Evolutionary conservation across 176 grass and related monocot genomes (phyloP).

Genomic region (Aegilops longissima): DNA sequence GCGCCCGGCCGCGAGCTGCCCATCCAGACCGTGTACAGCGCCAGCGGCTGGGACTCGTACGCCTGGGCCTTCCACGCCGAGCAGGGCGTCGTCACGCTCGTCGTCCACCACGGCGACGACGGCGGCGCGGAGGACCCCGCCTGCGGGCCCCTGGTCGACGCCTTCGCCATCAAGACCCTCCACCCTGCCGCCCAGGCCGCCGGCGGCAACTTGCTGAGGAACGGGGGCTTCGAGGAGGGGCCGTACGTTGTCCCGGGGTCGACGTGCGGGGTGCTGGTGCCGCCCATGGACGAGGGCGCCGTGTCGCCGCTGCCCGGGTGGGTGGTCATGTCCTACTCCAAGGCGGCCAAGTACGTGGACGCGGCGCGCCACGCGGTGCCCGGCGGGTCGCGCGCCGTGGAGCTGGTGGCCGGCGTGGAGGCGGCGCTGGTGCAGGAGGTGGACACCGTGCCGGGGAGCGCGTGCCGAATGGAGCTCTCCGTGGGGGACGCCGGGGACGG

Average conservation of each 20-base stretch:
- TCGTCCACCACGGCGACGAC: conserved; percentile 37
- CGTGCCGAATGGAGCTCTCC: conserved; percentile 35
- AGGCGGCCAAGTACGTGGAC: conserved; percentile 47
- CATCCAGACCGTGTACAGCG: conserved; percentile 44
- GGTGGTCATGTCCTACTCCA: conserved; percentile 60
- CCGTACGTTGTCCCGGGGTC: conserved; percentile 30
- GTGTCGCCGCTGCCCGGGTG: conserved; percentile 71
- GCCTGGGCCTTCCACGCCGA: conserved; percentile 34
- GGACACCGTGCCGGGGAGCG: conserved; percentile 26
- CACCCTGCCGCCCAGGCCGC: background rate
- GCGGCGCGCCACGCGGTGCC: conserved; percentile 40
- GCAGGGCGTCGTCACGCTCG: background rate
- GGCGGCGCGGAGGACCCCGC: conserved; percentile 35
- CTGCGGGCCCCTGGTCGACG: conserved; percentile 38
- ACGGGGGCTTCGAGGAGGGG: conserved; percentile 51
- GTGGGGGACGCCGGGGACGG: conserved; percentile 33
- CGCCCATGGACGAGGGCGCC: conserved; percentile 53
- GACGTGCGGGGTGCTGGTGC: conserved; percentile 40
- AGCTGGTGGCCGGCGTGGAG: conserved; percentile 42
- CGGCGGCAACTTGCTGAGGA: conserved; percentile 27
- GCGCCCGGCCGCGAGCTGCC: conserved; percentile 46
- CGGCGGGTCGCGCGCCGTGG: conserved; percentile 34
- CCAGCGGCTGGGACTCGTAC: conserved; percentile 48
- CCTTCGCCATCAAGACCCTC: conserved; percentile 36
- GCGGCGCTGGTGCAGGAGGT: conserved; percentile 46